Evolutionary conservation across 169 alveolate species (phyloP).

Genomic region (Eimeria praecox): DNA sequence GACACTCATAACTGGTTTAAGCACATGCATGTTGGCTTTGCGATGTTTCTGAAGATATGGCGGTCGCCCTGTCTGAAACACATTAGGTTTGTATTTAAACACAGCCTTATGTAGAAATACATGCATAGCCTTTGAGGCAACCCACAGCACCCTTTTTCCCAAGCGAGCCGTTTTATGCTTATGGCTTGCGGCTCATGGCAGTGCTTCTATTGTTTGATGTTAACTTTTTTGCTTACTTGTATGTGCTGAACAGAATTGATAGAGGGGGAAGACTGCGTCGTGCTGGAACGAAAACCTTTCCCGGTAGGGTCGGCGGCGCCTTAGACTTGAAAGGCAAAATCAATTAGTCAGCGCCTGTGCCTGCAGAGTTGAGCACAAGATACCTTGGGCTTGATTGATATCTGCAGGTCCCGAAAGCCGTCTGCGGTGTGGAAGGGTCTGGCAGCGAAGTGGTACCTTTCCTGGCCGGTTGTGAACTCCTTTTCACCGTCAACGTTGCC

Average conservation of each 20-base stretch:
- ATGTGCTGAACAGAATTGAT: constrained; percentile 44
- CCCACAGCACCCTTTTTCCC: neutral
- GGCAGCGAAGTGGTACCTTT: constrained; percentile 72
- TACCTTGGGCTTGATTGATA: neutral
- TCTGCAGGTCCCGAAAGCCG: constrained; percentile 60
- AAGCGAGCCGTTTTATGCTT: neutral
- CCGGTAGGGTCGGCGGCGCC: constrained; percentile 16
- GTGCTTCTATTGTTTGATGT: neutral
- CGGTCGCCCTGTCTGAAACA: neutral
- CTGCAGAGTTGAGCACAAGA: neutral
- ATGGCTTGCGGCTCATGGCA: neutral
- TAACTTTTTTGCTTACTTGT: neutral
- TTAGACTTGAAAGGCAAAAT: neutral
- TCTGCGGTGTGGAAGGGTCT: neutral
- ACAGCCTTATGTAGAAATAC: neutral
- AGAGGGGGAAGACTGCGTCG: constrained; percentile 70
- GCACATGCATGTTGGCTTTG: no score
- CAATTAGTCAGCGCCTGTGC: neutral
- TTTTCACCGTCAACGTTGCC: constrained; percentile 1
- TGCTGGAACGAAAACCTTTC: constrained; percentile 60
- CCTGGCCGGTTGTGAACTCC: constrained; percentile 43
- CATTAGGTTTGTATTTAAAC: neutral
- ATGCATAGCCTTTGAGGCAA: neutral
- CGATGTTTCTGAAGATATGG: neutral
- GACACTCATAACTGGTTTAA: neutral